Evolutionary conservation across 768 basidiomycete species (phyloP).

Genomic region (Russula earlei): DNA sequence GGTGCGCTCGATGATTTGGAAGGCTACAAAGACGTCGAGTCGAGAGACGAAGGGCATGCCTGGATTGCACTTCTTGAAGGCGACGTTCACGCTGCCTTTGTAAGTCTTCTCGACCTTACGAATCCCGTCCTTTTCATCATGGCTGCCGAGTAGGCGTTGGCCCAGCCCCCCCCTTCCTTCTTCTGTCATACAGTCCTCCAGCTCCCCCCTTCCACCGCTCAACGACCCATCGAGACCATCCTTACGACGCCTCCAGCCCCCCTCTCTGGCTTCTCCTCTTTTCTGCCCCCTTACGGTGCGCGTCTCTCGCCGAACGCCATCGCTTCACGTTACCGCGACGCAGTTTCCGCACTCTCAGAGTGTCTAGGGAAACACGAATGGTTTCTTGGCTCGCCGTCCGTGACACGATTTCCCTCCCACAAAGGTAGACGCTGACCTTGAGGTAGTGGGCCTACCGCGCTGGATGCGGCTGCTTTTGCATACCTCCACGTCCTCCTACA

Average conservation of each 20-base stretch:
- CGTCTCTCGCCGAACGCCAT: constrained; percentile 44
- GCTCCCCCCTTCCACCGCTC: constrained; percentile 27
- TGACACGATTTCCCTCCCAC: constrained; percentile 3
- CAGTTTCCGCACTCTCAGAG: constrained; percentile 63
- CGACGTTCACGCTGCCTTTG: constrained; percentile 66
- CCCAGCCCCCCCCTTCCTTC: constrained; percentile 37
- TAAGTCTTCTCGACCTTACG: constrained; percentile 24
- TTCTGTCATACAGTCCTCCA: constrained; percentile 34
- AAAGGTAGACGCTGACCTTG: background rate
- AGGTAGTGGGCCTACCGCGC: constrained; percentile 58
- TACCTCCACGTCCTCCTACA: constrained; percentile 64
- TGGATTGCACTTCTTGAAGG: constrained; percentile 78
- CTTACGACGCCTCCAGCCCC: constrained; percentile 62
- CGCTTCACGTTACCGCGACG: constrained; percentile 55
- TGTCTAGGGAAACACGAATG: constrained; percentile 69
- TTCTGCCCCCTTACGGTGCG: constrained; percentile 51
- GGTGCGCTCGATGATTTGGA: constrained; percentile 40
- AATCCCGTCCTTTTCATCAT: constrained; percentile 4
- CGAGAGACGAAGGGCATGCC: constrained; percentile 67
- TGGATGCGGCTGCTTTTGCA: constrained; percentile 77
- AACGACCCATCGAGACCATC: constrained; percentile 36
- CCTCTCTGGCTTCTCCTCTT: constrained; percentile 54
- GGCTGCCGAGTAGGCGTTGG: constrained; percentile 33
- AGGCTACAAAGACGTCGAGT: constrained; percentile 52
- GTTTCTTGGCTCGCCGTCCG: constrained; percentile 71